A percentile compares a stretch with the other conserved stretches of the same genome.
Evolutionary conservation across 2,329 filamentous ascomycete genomes (phyloP).

Genomic region (Colletotrichum viniferum): DNA sequence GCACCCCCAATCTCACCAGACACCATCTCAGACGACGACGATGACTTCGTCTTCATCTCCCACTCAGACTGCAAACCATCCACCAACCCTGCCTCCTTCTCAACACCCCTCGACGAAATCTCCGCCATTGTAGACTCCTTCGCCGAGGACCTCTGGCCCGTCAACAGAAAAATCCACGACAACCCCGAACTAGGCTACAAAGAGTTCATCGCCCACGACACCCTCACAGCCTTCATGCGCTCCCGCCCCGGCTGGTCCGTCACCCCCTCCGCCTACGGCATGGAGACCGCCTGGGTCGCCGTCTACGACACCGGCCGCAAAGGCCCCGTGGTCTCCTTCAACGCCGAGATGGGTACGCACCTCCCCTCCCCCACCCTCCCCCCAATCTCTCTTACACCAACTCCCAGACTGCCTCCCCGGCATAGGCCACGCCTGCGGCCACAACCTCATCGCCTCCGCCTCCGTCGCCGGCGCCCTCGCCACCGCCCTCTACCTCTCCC

Average conservation of each 20-base stretch:
- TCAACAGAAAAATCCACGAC: slow-evolving; percentile 25
- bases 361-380: too few species aligned
- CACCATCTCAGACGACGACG: background rate
- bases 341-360: slow-evolving; percentile 48
- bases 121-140: background rate
- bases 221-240: slow-evolving; percentile 51
- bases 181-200: slow-evolving; percentile 33
- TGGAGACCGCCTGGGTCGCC: slow-evolving; percentile 58
- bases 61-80: background rate
- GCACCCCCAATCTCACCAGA: background rate
- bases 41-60: slow-evolving; percentile 12
- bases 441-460: slow-evolving; percentile 57
- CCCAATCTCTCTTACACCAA: background rate
- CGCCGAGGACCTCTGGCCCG: slow-evolving; percentile 18
- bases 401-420: slow-evolving; percentile 50
- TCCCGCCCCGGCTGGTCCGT: slow-evolving; percentile 52
- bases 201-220: slow-evolving; percentile 37
- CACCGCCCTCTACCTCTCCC: slow-evolving; percentile 42
- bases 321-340: slow-evolving; percentile 52
- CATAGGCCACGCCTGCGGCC: slow-evolving; percentile 58
- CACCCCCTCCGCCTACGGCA: slow-evolving; percentile 52
- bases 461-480: slow-evolving; percentile 52
- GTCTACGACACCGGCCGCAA: slow-evolving; percentile 48
- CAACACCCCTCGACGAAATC: slow-evolving; percentile 4
- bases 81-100: background rate